A percentile compares a stretch with the other conserved stretches of the same genome.
Conservation (phyloP, 2,329 filamentous ascomycete genomes). For the Stagonosporopsis vannaccii region DNA sequence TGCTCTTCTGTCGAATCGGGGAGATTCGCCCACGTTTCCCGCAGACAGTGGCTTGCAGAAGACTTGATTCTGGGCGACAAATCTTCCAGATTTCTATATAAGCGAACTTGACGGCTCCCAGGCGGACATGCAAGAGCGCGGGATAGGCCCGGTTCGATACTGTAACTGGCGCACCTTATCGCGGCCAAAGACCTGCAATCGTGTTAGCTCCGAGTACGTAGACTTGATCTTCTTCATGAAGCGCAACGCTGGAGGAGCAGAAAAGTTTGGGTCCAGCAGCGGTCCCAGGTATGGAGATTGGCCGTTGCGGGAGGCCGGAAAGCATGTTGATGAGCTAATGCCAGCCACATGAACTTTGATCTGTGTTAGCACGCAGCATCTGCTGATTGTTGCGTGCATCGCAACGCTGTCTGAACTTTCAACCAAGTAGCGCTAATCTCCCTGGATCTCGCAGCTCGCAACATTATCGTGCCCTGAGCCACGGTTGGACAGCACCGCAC, state of each 20-base stretch:
- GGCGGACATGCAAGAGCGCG: neutral
- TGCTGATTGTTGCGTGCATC: constrained; percentile 16
- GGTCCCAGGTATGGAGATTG: neutral
- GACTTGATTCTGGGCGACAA: constrained; percentile 2
- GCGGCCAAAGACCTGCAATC: constrained; percentile 2
- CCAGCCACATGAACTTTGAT: constrained; percentile 11
- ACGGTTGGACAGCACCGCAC: constrained; percentile 2
- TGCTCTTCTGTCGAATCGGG: constrained; percentile 20
- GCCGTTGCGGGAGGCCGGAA: constrained; percentile 4
- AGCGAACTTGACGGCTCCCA: neutral
- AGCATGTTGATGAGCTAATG: constrained; percentile 9
- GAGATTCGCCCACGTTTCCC: constrained; percentile 18
- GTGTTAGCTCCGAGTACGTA: neutral
- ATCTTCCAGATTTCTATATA: neutral
- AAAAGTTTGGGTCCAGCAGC: constrained; percentile 1
- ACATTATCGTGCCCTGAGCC: neutral
- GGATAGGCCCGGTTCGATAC: neutral
- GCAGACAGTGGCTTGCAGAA: constrained; percentile 3
- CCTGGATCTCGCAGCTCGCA: constrained; percentile 7
- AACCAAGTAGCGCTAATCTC: constrained; percentile 4
- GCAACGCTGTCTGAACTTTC: constrained; percentile 12
- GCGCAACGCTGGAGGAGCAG: neutral
- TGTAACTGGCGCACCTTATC: constrained; percentile 1
- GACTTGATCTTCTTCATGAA: neutral
- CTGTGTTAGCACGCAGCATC: constrained; percentile 8